Conservation (phyloP, 2,329 filamentous ascomycete genomes). For the Coniochaeta hoffmannii region DNA sequence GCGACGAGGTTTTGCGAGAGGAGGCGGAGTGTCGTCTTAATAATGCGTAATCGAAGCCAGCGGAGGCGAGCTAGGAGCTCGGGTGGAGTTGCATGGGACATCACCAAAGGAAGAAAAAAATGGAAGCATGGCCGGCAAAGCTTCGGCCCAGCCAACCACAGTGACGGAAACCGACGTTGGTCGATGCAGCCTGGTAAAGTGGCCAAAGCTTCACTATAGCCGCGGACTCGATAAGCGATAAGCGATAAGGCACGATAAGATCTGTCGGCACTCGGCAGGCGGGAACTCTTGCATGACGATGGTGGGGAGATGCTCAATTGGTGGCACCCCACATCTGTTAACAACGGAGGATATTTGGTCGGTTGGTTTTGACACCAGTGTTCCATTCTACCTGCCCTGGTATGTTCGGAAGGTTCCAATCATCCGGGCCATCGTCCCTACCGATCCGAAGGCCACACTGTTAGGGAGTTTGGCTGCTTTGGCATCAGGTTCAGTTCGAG, state of each 20-base stretch:
- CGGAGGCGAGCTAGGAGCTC: neutral
- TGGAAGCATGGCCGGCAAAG: conserved; percentile 2
- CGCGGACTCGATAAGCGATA: no score
- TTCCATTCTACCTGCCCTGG: neutral
- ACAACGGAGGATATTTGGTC: neutral
- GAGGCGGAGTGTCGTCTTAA: conserved; percentile 2
- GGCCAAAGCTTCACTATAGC: neutral
- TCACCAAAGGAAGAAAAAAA: neutral
- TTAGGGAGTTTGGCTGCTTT: neutral
- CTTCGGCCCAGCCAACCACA: neutral
- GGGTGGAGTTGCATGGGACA: conserved; percentile 1
- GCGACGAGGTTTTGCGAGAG: neutral
- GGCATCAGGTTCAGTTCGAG: no score
- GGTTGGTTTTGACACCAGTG: neutral
- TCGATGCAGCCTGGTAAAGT: neutral
- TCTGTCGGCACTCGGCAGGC: neutral
- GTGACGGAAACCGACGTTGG: neutral
- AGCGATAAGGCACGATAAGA: neutral
- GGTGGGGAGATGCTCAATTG: neutral
- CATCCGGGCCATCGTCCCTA: neutral
- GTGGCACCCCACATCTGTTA: neutral
- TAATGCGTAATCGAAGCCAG: conserved; percentile 2
- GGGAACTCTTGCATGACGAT: neutral
- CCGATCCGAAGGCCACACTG: neutral
- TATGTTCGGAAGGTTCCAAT: neutral